These are phyloP conservation scores for Sextonia rubra DNA, from an alignment of 164 flowering plant species.

Conservation along the genomic window DNA sequence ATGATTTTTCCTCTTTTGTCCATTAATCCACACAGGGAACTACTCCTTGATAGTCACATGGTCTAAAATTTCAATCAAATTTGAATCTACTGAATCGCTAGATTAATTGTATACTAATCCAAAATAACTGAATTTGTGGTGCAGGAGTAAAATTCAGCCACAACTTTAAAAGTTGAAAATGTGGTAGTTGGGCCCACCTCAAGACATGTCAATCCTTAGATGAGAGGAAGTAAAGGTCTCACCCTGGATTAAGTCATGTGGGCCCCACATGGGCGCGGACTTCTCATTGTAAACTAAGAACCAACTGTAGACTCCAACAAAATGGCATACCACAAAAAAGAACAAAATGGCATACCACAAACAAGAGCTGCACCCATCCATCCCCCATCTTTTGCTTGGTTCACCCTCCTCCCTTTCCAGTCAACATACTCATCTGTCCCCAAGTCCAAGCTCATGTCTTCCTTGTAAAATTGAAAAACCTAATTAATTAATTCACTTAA, in stretches of 20 bases:
- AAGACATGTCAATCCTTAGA: too few relatives aligned
- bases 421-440: slow-evolving; percentile 21
- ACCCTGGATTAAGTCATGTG: not conserved
- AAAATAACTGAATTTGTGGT: too few relatives aligned
- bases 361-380: slow-evolving; percentile 21
- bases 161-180: too few relatives aligned
- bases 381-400: slow-evolving; percentile 24
- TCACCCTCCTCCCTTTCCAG: slow-evolving; percentile 28
- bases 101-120: too few relatives aligned
- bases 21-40: too few relatives aligned
- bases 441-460: not conserved
- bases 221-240: too few relatives aligned
- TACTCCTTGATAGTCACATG: too few relatives aligned
- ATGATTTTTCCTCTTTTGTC: too few relatives aligned
- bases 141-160: too few relatives aligned
- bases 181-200: too few relatives aligned
- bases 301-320: not conserved
- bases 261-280: not conserved
- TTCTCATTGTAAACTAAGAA: not conserved
- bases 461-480: not conserved
- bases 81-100: too few relatives aligned
- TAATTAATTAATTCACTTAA: not conserved
- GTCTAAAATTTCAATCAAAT: too few relatives aligned
- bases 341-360: slow-evolving; percentile 22
- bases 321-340: not conserved